A percentile compares a stretch with the other conserved stretches of the same genome.
phyloP scores from a whole-genome alignment of 345 rosid genomes.

The Atalantia buxifolia region DNA sequence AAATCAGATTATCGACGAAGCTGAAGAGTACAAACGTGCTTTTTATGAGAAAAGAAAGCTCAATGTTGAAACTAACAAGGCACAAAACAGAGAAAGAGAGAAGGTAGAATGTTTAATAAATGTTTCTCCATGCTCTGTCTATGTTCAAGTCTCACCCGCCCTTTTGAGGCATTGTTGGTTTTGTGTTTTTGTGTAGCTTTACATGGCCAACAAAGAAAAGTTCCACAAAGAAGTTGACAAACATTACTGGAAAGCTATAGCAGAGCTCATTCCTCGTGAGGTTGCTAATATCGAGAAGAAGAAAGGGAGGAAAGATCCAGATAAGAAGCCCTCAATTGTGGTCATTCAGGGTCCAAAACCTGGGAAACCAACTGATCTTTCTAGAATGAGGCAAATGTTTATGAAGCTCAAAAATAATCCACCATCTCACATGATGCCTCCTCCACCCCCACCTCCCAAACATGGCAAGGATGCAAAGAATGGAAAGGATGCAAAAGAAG shows the following conservation, averaged over 20 bases:
- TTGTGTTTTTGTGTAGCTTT: constrained; percentile 40
- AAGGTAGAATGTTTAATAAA: constrained; percentile 37
- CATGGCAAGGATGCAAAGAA: constrained; percentile 42
- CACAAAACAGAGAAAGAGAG: constrained; percentile 87
- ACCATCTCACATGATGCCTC: constrained; percentile 92
- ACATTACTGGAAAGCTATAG: constrained; percentile 95
- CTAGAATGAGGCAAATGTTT: constrained; percentile 85
- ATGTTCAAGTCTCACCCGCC: neutral
- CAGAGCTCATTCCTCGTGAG: constrained; percentile 87
- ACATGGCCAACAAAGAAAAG: constrained; percentile 84
- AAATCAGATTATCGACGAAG: constrained; percentile 81
- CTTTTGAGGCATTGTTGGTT: neutral
- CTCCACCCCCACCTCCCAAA: constrained; percentile 45
- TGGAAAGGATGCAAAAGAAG: constrained; percentile 40
- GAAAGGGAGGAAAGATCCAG: constrained; percentile 76
- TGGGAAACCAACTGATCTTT: constrained; percentile 82
- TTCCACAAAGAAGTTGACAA: constrained; percentile 87
- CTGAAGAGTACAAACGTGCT: constrained; percentile 71
- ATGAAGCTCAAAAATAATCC: constrained; percentile 77
- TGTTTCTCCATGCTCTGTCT: neutral
- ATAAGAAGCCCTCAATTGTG: constrained; percentile 57
- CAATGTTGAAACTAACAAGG: constrained; percentile 66
- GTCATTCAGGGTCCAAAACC: constrained; percentile 94
- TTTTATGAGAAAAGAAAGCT: constrained; percentile 81
- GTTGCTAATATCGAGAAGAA: constrained; percentile 81